Base-by-base conservation (phyloP, 1,139 yeast species). In the Debaryomyces fabryi region DNA sequence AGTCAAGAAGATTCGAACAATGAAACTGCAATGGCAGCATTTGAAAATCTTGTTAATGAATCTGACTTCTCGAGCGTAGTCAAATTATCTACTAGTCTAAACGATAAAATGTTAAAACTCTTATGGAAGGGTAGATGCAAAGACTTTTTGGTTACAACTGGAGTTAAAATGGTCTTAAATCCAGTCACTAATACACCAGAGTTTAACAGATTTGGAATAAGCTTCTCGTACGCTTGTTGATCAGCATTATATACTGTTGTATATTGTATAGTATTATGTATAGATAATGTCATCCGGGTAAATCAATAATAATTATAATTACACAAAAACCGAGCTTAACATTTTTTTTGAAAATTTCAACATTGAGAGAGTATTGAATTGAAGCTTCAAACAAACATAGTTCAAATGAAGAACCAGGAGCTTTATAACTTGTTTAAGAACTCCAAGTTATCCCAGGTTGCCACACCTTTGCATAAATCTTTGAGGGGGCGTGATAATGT, bases 81-180 rank as follows among this genome's bases (percentile, higher is more conserved):
- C 56, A 92, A 90, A 63, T 69, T 86, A 2, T 81, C 93, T 47
- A 82, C 96, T 0, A 85, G 92, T 44, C 58, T 89, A 21, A 82
- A 81, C 44, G 87, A 85, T 49, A 78, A 76, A 54, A 76, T 81
- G 50, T 59, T 88, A 7, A 83, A 82, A 50, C 48, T 91, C 5
- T 68, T 89, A 34, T 93, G 98, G 97, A 97, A 89, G 60, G 97
- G 98, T 0, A 78, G 88, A 53, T 81, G 82, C 59, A 84, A 87
- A 58, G 96, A 90, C 45, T 86, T 93, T 59, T 65, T 93, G 46
- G 75, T 92, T 4, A 84, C 91, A 46, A 80, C 93, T 1, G 98
- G 98, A 0, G 76, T 85, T 3, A 82, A 79, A 46, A 54, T 85
- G 10, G 53, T 64, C 4, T 46, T 72, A 25, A 70, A 71, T 48